Base-by-base conservation (phyloP, 148 eudicot genomes). In the Suaeda aralocaspica region DNA sequence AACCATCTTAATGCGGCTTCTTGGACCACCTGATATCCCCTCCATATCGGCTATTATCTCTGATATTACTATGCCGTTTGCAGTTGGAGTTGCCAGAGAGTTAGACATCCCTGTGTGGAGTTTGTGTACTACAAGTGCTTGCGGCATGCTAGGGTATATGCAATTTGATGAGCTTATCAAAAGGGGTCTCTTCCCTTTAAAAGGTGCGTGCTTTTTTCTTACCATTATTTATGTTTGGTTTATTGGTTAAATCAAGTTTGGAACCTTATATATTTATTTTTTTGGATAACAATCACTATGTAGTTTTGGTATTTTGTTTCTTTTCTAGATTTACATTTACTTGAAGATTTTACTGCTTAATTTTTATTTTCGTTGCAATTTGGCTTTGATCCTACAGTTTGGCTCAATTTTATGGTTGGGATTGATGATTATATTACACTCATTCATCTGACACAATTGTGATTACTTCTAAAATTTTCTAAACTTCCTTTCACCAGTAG, bases 101-200 rank as follows among this genome's bases (percentile, higher is more conserved):
- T 53, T 83, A 2, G 82, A 60, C 22, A 16, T 83, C 25, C 74
- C 66, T 5, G 57, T 42, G 4, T 58, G 72, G 18, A 58, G 68
- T 3, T 66, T 79, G 7, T 77, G 66, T 65, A 82, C 79, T 4
- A 22, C 83, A 1, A 79, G 83, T 65, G 78, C 77, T 66, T 80
- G 83, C 64, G 81, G 83, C 10, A 57, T 74, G 74, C 46, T 80
- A 33, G 66, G 75, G 15, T 79, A 74, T 31, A 19, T 44, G 29
- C 71, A 71, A 26, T 74, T 18, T 45, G 72, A 61, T 0, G 33
- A 44, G 1, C 83, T 83, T 26, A 6, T 72, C 16, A 53, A 77
- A 4, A 68, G 68, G 34, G 73, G 81, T 6, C 42, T 64, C 28
- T 21, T 64, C 6, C 85, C 83, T 0, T 72, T 80, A 1, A 67